phyloP scores from a whole-genome alignment of 345 rosid species.

The Eucalyptus polyanthemos region DNA sequence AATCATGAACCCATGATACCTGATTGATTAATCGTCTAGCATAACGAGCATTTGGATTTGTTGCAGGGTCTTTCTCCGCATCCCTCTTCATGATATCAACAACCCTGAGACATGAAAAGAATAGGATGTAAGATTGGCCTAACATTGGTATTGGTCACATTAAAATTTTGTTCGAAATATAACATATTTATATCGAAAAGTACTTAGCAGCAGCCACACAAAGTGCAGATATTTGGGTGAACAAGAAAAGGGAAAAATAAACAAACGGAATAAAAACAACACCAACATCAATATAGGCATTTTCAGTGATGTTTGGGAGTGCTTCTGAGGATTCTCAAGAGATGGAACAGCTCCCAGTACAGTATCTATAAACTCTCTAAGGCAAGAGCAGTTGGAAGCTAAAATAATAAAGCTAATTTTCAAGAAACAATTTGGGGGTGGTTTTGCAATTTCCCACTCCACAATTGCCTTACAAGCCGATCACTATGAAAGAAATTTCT shows the following conservation, averaged over 20 bases:
- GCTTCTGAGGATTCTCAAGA: neutral
- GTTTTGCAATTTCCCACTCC: neutral
- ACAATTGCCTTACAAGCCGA: neutral
- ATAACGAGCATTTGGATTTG: slow-evolving; percentile 34
- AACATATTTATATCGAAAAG: neutral
- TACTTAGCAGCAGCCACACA: neutral
- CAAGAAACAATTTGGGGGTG: neutral
- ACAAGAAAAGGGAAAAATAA: neutral
- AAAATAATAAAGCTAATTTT: neutral
- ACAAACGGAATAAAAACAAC: neutral
- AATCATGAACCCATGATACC: slow-evolving; percentile 20
- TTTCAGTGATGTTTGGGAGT: neutral
- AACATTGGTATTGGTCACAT: neutral
- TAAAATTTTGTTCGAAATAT: neutral
- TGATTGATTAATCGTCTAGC: slow-evolving; percentile 69
- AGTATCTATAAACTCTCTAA: neutral
- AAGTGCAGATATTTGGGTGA: neutral
- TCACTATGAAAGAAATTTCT: neutral
- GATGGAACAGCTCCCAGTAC: neutral
- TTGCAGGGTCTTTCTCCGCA: slow-evolving; percentile 62
- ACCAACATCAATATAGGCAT: neutral
- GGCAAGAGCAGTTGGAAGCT: neutral
- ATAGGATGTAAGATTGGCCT: neutral
- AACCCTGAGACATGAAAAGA: slow-evolving; percentile 41
- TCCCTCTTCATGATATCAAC: slow-evolving; percentile 65